Conservation (phyloP, 2,329 filamentous ascomycete species). For the Claviceps spartinae region DNA sequence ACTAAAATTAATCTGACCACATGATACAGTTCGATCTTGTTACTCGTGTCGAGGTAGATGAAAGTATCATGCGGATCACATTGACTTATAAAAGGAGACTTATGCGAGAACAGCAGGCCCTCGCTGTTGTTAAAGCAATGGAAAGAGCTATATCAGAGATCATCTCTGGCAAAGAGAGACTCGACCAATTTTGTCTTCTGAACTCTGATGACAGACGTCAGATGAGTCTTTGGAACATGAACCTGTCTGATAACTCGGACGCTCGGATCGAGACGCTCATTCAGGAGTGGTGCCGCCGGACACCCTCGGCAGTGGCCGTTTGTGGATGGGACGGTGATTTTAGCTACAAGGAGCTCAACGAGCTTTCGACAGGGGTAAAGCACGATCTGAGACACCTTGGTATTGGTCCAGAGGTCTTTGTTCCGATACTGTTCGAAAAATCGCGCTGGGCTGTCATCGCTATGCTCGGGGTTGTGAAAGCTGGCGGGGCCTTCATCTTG, state of each 20-base stretch:
- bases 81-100: neutral
- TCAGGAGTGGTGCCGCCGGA: neutral
- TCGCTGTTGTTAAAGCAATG: neutral
- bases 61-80: neutral
- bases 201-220: neutral
- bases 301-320: neutral
- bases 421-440: constrained; percentile 5
- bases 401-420: neutral
- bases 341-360: constrained; percentile 20
- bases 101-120: neutral
- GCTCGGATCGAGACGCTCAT: neutral
- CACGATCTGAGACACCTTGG: constrained; percentile 1
- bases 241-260: neutral
- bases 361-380: constrained; percentile 2
- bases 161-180: neutral
- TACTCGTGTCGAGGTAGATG: neutral
- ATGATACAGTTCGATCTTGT: neutral
- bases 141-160: neutral
- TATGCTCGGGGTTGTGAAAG: constrained; percentile 2
- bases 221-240: neutral
- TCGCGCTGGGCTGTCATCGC: constrained; percentile 4
- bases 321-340: constrained; percentile 25
- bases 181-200: neutral
- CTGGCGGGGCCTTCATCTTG: neutral
- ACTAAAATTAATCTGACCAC: too few species aligned